Evolutionary conservation across 2,329 filamentous ascomycete genomes (phyloP).

Genomic region (Fusarium camptoceras): DNA sequence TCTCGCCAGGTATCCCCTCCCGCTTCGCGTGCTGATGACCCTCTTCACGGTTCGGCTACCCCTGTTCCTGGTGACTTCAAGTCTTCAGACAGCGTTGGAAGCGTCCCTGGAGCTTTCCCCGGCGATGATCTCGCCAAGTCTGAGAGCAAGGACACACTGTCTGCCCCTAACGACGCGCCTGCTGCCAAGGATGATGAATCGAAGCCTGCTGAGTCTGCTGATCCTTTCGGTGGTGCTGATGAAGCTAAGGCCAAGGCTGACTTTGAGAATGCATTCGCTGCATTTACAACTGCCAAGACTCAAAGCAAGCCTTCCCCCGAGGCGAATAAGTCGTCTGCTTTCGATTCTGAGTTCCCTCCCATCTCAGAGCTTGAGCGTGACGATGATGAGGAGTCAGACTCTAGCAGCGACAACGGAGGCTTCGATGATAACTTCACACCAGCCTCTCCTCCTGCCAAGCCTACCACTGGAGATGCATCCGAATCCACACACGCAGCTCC

Average conservation of each 20-base stretch:
- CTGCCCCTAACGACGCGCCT: slow-evolving; percentile 47
- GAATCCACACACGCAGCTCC: slow-evolving; percentile 14
- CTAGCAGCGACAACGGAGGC: slow-evolving; percentile 80
- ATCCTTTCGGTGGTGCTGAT: slow-evolving; percentile 66
- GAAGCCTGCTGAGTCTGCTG: slow-evolving; percentile 48
- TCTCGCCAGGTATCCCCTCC: slow-evolving; percentile 83
- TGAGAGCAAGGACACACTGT: slow-evolving; percentile 50
- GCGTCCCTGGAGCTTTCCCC: slow-evolving; percentile 51
- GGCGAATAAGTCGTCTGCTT: slow-evolving; percentile 61
- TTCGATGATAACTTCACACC: slow-evolving; percentile 95
- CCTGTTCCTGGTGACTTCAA: slow-evolving; percentile 45
- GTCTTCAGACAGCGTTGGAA: slow-evolving; percentile 31
- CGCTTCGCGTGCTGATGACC: slow-evolving; percentile 67
- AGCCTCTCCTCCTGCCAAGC: slow-evolving; percentile 60
- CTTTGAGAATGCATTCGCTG: slow-evolving; percentile 87
- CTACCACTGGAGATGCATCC: slow-evolving; percentile 33
- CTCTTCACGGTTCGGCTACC: slow-evolving; percentile 44
- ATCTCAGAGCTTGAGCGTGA: slow-evolving; percentile 84
- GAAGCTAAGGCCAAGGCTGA: slow-evolving; percentile 78
- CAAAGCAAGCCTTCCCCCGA: slow-evolving; percentile 58
- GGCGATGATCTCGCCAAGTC: slow-evolving; percentile 52
- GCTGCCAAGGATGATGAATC: slow-evolving; percentile 34
- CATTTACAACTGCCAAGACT: slow-evolving; percentile 69
- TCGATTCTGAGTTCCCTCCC: slow-evolving; percentile 88
- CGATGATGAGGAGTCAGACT: slow-evolving; percentile 81